Evolutionary conservation across 1,284 basidiomycete species (phyloP), one percentile per base, ranked within the genome.

Genomic region (Mycosarcoma maydis): DNA sequence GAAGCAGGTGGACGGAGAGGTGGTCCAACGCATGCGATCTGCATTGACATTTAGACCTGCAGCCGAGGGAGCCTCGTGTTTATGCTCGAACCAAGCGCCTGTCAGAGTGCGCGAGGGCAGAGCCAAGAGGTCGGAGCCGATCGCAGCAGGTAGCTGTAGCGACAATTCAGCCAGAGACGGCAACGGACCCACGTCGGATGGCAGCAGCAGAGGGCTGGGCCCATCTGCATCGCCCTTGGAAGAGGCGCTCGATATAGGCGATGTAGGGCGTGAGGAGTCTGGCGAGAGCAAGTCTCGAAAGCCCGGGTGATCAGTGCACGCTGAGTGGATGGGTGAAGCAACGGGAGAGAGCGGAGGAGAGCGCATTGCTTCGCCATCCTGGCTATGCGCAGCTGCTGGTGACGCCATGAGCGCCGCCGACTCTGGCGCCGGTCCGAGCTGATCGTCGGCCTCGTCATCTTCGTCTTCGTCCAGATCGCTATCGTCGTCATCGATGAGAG

Each of bases 401-500:
- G 26, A 19, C 1, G 30, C 38, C 1, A 26, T 11, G 7, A 20
- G 34, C 9, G 17, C 39, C 2, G 39, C 48, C 17, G 27, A 6
- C n/a, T 55, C 41, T 30, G 32, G 36, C 23, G 33, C 22, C 3
- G n/a, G 34, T 13, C 6, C 23, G 6, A 30, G 33, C 14, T 27
- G 42, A 22, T 43, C 55, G 13, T 50, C 48, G 6, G 44, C 59
- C n/a, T 62, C 66, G 11, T 60, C 61, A 6, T 72, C 60, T 14
- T 64, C 64, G 10, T 67, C 68, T 3, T 70, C 60, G 27, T 71
- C 69, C 3, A 54, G 17, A 32, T 72, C 69, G 55, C 69, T 67
- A 46, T 72, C 52, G 29, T 54, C 37, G 26, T 72, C 64, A 16
- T 68, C 65, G 30, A 72, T 50, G 34, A 72, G 17, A 30, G 69